phyloP scores from a whole-genome alignment of 257 asterid genomes.

The Verbena officinalis region DNA sequence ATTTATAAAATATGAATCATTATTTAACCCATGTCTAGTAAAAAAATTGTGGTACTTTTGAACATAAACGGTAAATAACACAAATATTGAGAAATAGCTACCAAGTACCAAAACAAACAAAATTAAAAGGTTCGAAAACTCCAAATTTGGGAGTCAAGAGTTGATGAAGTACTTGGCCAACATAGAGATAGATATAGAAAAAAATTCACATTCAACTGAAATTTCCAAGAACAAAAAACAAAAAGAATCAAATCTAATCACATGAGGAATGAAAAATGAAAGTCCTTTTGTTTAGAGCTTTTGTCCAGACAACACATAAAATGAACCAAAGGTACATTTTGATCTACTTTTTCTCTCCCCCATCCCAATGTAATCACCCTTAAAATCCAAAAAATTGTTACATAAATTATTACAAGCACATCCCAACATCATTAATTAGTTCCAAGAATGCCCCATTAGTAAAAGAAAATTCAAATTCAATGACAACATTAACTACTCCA shows the following conservation, averaged over 20 bases:
- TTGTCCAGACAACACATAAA: constrained; percentile 40
- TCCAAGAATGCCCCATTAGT: constrained; percentile 26
- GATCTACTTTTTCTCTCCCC: constrained; percentile 23
- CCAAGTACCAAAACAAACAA: constrained; percentile 1
- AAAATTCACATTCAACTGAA: constrained; percentile 20
- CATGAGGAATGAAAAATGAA: constrained; percentile 23
- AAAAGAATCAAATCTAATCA: neutral
- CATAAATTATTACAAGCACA: constrained; percentile 28
- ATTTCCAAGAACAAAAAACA: constrained; percentile 23
- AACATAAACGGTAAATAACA: too few relatives aligned
- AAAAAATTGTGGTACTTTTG: too few relatives aligned
- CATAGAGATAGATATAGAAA: neutral
- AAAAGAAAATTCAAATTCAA: constrained; percentile 48
- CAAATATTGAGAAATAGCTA: neutral
- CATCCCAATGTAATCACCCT: constrained; percentile 44
- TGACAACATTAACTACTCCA: constrained; percentile 29
- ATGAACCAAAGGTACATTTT: constrained; percentile 35
- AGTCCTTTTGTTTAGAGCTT: too few relatives aligned
- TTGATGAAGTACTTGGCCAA: neutral
- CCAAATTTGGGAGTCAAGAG: neutral
- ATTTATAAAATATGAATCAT: too few relatives aligned
- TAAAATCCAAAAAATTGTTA: constrained; percentile 4
- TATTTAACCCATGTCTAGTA: too few relatives aligned
- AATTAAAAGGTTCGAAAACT: constrained; percentile 14
- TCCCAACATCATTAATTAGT: constrained; percentile 25